Base-by-base conservation (phyloP, 495 filamentous ascomycete species). In the Patellaria atrata region DNA sequence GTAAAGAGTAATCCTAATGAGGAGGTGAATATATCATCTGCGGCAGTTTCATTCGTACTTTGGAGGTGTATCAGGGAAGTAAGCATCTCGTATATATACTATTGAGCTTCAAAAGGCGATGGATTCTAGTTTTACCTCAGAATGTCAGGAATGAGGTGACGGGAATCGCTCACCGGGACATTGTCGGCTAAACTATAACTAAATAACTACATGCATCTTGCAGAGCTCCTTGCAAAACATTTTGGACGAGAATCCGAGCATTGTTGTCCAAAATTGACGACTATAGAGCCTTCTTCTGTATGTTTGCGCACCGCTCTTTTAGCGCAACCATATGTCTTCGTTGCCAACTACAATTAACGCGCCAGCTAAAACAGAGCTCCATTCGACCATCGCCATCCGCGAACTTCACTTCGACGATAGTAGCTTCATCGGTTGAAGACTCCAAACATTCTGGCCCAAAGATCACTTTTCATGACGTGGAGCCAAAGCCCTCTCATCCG, bases 1-100 rank as follows among this genome's bases (percentile, higher is more conserved):
- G 77, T 69, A 57, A 87, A 86, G 39, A 93, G 71, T 30, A 77
- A 57, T 35, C 70, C 67, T 2, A 86, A 63, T 4, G 77, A 71
- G 5, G 63, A 53, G 18, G 56, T 45, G 44, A 87, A 69, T 42
- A 76, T 61, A 45, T 87, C 79, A 60, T 85, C 80, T 6, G 68
- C 61, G n/a, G 35, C 41, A 12, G 16, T n/a, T n/a, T n/a, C n/a
- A n/a, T n/a, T n/a, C n/a, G n/a, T n/a, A n/a, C n/a, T n/a, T n/a
- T n/a, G n/a, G n/a, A n/a, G n/a, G n/a, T n/a, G n/a, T n/a, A n/a
- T n/a, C n/a, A n/a, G n/a, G n/a, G n/a, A 31, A 16, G 28, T 16
- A 3, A n/a, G 16, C 5, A 5, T 3, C n/a, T 16, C 3, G 14
- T 31, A n/a, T 31, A 3, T 7, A 31, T 11, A 3, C 20, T 31